phyloP scores from a whole-genome alignment of 2,329 filamentous ascomycete genomes.

The Emmonsia crescens region DNA sequence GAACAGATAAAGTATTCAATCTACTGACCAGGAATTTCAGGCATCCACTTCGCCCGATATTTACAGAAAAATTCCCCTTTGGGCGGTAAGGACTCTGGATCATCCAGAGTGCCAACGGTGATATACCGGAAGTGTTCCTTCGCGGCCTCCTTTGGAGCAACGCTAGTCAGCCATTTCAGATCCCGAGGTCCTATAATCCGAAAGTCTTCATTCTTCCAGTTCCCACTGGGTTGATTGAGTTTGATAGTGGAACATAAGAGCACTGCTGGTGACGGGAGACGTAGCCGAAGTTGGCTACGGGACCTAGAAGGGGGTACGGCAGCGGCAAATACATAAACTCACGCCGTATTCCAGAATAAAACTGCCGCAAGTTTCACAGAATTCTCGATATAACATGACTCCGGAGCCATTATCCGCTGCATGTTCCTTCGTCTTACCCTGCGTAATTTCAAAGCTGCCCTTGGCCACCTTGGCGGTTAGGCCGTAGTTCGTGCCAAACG shows the following conservation, averaged over 20 bases:
- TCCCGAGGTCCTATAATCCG: too few relatives aligned
- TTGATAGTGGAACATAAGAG: background rate
- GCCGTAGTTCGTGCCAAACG: conserved; percentile 42
- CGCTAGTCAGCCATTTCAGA: too few relatives aligned
- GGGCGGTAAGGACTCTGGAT: conserved; percentile 39
- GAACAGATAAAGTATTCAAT: too few relatives aligned
- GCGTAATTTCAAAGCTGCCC: conserved; percentile 32
- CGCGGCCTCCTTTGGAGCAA: conserved; percentile 18
- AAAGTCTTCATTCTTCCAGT: background rate
- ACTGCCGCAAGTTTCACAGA: conserved; percentile 43
- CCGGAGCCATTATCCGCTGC: conserved; percentile 43
- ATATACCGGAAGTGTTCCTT: conserved; percentile 32
- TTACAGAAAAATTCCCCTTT: conserved; percentile 48
- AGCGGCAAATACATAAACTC: conserved; percentile 12
- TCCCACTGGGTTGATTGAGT: background rate
- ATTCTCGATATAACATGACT: conserved; percentile 38
- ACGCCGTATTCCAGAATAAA: conserved; percentile 44
- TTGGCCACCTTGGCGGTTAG: conserved; percentile 42
- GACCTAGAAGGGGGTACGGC: too few relatives aligned
- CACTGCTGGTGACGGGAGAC: too few relatives aligned
- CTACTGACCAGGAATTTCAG: conserved; percentile 35
- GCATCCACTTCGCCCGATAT: conserved; percentile 40
- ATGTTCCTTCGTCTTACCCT: conserved; percentile 35
- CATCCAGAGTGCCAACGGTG: conserved; percentile 41
- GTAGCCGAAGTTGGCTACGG: background rate